Evolutionary conservation across 169 alveolate species (phyloP).

Genomic region (Amoebophrya sp.): DNA sequence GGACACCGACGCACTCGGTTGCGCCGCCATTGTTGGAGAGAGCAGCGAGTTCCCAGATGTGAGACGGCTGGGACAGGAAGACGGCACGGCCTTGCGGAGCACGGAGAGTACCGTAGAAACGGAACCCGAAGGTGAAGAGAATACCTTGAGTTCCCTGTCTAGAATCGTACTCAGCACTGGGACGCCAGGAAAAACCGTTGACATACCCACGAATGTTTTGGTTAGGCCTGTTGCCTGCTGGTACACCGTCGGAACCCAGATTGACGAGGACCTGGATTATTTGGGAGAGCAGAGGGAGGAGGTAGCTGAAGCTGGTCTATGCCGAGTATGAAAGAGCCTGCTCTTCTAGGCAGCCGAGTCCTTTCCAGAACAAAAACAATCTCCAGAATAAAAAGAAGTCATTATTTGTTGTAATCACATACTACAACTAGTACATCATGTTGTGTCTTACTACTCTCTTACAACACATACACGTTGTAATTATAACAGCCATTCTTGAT

Average conservation of each 20-base stretch:
- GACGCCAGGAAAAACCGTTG: neutral
- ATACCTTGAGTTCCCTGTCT: neutral
- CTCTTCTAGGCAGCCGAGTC: too few species aligned
- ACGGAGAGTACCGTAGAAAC: neutral
- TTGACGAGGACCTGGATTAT: too few species aligned
- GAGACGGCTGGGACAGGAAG: neutral
- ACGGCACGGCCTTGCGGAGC: conserved; percentile 5
- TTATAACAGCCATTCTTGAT: too few species aligned
- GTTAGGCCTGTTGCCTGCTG: neutral
- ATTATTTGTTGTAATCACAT: too few species aligned
- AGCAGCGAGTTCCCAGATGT: neutral
- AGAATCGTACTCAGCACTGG: neutral
- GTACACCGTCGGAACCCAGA: neutral
- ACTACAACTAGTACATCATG: too few species aligned
- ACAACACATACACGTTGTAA: too few species aligned
- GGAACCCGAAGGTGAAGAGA: conserved; percentile 15
- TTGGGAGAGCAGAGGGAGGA: too few species aligned
- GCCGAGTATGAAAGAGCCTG: too few species aligned
- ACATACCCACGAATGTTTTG: neutral
- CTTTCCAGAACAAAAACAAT: too few species aligned
- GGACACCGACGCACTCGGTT: conserved; percentile 11
- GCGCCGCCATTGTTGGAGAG: neutral
- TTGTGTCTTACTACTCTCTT: too few species aligned
- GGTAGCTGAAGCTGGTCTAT: too few species aligned
- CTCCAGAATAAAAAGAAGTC: too few species aligned